phyloP scores from a whole-genome alignment of 2,329 filamentous ascomycete genomes.

The Plenodomus biglobosus region DNA sequence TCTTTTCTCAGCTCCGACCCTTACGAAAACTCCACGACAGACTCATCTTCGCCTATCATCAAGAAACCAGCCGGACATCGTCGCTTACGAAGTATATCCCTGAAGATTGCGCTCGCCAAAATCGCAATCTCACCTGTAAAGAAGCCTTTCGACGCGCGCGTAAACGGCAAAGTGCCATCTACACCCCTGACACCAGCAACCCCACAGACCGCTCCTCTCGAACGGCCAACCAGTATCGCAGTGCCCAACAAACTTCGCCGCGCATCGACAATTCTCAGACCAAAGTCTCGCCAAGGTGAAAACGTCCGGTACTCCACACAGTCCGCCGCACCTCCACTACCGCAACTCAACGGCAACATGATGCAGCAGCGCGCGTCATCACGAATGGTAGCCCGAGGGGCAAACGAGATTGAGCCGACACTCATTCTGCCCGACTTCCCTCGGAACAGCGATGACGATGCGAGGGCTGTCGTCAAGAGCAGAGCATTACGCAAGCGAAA shows the following conservation, averaged over 20 bases:
- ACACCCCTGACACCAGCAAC: slow-evolving; percentile 40
- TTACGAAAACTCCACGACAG: slow-evolving; percentile 36
- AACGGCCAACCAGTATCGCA: slow-evolving; percentile 20
- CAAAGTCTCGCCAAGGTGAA: slow-evolving; percentile 23
- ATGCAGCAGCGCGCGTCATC: slow-evolving; percentile 18
- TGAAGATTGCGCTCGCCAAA: slow-evolving; percentile 42
- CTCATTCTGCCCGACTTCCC: slow-evolving; percentile 40
- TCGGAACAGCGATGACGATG: slow-evolving; percentile 16
- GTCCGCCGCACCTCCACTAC: slow-evolving; percentile 26
- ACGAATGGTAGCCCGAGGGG: slow-evolving; percentile 38
- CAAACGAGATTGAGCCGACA: slow-evolving; percentile 39
- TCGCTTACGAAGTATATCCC: slow-evolving; percentile 42
- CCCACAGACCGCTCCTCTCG: slow-evolving; percentile 36
- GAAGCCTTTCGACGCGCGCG: slow-evolving; percentile 35
- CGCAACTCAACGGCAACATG: slow-evolving; percentile 16
- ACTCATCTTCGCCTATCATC: slow-evolving; percentile 37
- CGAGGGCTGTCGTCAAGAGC: slow-evolving; percentile 24
- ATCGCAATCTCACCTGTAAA: slow-evolving; percentile 41
- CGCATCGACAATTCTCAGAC: slow-evolving; percentile 35
- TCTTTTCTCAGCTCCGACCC: slow-evolving; percentile 45
- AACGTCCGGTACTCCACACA: slow-evolving; percentile 22
- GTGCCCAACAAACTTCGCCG: slow-evolving; percentile 33
- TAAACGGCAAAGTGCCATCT: slow-evolving; percentile 26
- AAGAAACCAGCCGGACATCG: slow-evolving; percentile 39
- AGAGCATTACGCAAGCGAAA: slow-evolving; percentile 40